Percentiles rank a stretch among this genome's conserved stretches.
Conservation (phyloP, 352 stramenopile genomes). For the Lagenidium sp. region DNA sequence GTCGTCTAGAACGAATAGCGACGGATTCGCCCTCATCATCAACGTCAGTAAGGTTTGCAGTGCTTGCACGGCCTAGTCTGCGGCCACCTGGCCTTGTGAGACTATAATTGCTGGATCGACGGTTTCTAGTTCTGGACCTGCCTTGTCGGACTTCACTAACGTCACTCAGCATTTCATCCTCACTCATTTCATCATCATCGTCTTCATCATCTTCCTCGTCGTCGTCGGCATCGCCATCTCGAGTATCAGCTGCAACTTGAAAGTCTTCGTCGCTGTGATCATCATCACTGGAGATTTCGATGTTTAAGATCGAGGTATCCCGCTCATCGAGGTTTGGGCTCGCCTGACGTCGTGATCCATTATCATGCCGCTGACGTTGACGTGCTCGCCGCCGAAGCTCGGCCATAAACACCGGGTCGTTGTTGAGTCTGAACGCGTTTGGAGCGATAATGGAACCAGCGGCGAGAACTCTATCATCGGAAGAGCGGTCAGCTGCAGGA, state of each 20-base stretch:
- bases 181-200: constrained; percentile 44
- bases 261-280: constrained; percentile 85
- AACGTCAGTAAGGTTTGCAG: no score
- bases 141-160: constrained; percentile 21
- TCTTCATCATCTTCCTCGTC: constrained; percentile 44
- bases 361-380: constrained; percentile 10
- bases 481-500: not conserved
- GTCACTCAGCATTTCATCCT: constrained; percentile 47
- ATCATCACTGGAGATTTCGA: constrained; percentile 83
- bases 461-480: not conserved
- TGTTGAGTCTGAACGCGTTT: constrained; percentile 56
- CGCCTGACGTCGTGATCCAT: constrained; percentile 19
- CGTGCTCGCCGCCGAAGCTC: constrained; percentile 40
- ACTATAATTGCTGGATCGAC: no score
- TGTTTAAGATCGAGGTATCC: constrained; percentile 74
- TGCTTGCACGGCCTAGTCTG: no score
- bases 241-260: constrained; percentile 28
- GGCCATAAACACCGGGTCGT: constrained; percentile 57
- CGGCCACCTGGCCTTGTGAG: no score
- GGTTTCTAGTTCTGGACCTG: no score
- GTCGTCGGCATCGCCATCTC: constrained; percentile 21
- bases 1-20: no score
- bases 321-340: constrained; percentile 54
- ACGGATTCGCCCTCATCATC: no score
- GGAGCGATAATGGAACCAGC: constrained; percentile 5